Evolutionary conservation across 176 grass and related monocot species (phyloP), one percentile per base, ranked within the genome.

Genomic region (Metroxylon sagu): DNA sequence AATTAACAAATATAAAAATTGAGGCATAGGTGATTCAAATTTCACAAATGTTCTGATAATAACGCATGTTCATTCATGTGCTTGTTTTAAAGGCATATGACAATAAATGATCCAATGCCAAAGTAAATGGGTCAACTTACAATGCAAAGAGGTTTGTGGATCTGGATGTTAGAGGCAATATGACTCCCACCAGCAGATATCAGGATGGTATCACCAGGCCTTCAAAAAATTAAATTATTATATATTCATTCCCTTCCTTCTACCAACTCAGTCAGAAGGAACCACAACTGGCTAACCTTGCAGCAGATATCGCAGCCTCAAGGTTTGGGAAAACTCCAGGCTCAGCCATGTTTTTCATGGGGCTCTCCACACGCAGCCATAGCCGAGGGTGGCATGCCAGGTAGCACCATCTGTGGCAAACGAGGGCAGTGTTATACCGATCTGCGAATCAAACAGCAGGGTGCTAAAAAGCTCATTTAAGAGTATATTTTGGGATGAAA

Each of bases 371-470:
- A 65, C 93, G 93, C 69, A 92, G 53, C 93, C 93, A 98, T 14
- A 98, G 71, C 4, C 76, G 74, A 57, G 87, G 93, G 68, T 98
- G 93, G 39, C 93, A 98, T 52, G 84, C 84, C 64, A 98, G 76
- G 79, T 80, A 85, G 25, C 52, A 35, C 93, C 93, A 98, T 87
- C 93, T 91, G 72, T 98, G 81, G 87, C 93, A 92, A 92, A 98
- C 93, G 76, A 98, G 93, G 72, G 87, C 87, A 56, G 88, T 85
- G 76, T 88, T 92, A 92, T 98, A 98, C 76, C 93, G 83, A 89
- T 98, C 93, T 98, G 93, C 87, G 85, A 69, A 62, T 69, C 73
- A 57, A 98, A 81, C 65, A 92, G 50, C 29, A 59, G 81, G 66
- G 80, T 97, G 84, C 80, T 91, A 83, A 96, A 90, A 56, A 49